Evolutionary conservation across 805 yeast species (phyloP).

Genomic region (Danielia reshetovae): DNA sequence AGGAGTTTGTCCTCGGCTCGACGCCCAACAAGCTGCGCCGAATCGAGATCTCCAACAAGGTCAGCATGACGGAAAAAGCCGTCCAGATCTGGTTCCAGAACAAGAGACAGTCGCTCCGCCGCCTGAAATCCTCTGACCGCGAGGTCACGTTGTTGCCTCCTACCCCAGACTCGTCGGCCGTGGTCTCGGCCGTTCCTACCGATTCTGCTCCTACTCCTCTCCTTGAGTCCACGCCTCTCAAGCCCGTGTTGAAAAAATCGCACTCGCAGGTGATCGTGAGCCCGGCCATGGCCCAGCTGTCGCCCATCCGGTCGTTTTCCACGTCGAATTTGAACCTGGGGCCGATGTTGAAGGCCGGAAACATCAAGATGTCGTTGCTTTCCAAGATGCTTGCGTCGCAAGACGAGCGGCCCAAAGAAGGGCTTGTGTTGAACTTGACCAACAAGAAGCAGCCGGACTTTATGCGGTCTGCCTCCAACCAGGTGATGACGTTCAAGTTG

Average conservation of each 20-base stretch:
- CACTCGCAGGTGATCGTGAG: conserved; percentile 10
- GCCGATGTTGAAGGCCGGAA: conserved; percentile 2
- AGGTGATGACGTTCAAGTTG: conserved; percentile 15
- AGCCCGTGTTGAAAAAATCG: conserved; percentile 10
- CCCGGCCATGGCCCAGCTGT: conserved; percentile 14
- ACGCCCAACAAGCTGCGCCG: conserved; percentile 81
- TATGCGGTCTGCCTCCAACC: conserved; percentile 15
- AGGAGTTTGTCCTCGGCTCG: conserved; percentile 69
- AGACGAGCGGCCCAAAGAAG: conserved; percentile 3
- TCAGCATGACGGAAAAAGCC: conserved; percentile 95
- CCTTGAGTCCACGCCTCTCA: conserved; percentile 12
- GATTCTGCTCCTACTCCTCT: conserved; percentile 6
- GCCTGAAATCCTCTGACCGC: conserved; percentile 35
- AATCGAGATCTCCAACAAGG: conserved; percentile 70
- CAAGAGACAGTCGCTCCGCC: conserved; percentile 77
- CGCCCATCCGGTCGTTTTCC: conserved; percentile 12
- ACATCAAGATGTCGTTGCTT: conserved; percentile 5
- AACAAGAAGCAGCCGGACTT: conserved; percentile 17
- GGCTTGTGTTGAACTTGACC: conserved; percentile 16
- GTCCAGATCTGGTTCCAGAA: conserved; percentile 99
- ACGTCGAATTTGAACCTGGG: conserved; percentile 7
- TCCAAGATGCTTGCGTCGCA: conserved; percentile 8
- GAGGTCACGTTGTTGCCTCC: conserved; percentile 43
- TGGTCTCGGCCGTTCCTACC: conserved; percentile 1
- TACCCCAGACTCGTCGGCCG: conserved; percentile 24